phyloP scores from a whole-genome alignment of 345 rosid genomes.

The Salix viminalis region DNA sequence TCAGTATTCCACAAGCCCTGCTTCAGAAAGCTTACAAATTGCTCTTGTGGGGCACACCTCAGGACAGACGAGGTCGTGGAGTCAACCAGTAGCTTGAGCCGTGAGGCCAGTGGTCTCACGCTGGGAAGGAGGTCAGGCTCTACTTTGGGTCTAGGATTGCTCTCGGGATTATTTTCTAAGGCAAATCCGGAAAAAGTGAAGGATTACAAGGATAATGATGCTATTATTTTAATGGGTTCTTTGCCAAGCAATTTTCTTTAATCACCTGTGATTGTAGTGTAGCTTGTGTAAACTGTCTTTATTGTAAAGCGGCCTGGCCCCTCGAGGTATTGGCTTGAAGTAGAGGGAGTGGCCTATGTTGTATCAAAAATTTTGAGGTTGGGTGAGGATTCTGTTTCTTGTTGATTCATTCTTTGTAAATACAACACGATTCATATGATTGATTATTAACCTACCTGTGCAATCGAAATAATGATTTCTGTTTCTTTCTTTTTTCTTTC shows the following conservation, averaged over 20 bases:
- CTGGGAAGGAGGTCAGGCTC: constrained; percentile 47
- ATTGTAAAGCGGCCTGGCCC: neutral
- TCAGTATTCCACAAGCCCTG: constrained; percentile 68
- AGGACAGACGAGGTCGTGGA: constrained; percentile 21
- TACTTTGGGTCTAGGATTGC: constrained; percentile 39
- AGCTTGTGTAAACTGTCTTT: constrained; percentile 21
- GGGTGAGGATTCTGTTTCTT: neutral
- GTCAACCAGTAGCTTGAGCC: constrained; percentile 19
- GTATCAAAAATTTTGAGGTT: constrained; percentile 5
- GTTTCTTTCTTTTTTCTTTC: no score
- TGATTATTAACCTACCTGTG: neutral
- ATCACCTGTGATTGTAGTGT: constrained; percentile 10
- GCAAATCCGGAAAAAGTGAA: constrained; percentile 31
- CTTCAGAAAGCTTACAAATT: constrained; percentile 54
- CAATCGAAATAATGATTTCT: no score
- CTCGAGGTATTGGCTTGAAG: neutral
- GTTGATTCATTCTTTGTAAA: neutral
- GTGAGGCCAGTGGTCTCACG: constrained; percentile 21
- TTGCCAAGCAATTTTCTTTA: constrained; percentile 58
- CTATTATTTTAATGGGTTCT: constrained; percentile 69
- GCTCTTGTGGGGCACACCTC: constrained; percentile 61
- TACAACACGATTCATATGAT: neutral
- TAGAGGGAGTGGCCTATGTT: neutral
- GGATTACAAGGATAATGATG: constrained; percentile 42
- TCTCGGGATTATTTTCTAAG: constrained; percentile 60